Evolutionary conservation across 2,329 filamentous ascomycete genomes (phyloP), one percentile per base, ranked within the genome.

Genomic region (Macrophomina phaseolina): DNA sequence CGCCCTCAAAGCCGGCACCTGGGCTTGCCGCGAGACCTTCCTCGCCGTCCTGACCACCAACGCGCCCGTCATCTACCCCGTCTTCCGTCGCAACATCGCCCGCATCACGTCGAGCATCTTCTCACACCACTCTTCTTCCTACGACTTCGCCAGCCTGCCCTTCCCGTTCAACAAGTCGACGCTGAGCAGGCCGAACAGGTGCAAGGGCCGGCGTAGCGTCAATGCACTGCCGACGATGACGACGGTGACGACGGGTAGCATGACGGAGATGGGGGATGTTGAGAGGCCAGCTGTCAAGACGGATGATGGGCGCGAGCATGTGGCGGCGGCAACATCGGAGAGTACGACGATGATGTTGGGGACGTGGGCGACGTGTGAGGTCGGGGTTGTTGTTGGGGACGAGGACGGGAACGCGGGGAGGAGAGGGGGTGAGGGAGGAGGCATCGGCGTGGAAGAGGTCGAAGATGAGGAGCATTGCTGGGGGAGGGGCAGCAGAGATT

Each of bases 11-110:
- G 80, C 80, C 18, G 80, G 80, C 64, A 78, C 74, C 71, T 83
- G 81, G 81, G 79, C 80, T 53, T 80, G 78, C 8, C 78, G 81
- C 53, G 81, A 83, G 68, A 81, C 81, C 28, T 83, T 82, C 61
- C 77, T 82, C 60, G 81, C 81, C 5, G 79, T 82, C 28, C 68
- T 82, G 16, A 80, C 82, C 45, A 77, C 77, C 53, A 82, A 83
- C 66, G 68, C 79, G 2, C 81, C 81, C 2, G 81, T 82, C 75
- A 77, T 82, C 67, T 53, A 64, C 48, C 61, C 61, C 23, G 4
- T 52, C 61, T 32, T 64, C 61, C 48, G 46, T 23, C 36, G 36
- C 36, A 34, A 12, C 61, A 18, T 45, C 46, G 23, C n/a, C n/a
- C 34, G 36, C n/a, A 48, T 53, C 36, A 14, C 52, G 7, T 38